These are phyloP conservation scores for Thozetella sp. DNA, from an alignment of 495 filamentous ascomycete genomes.

Conservation along the genomic window DNA sequence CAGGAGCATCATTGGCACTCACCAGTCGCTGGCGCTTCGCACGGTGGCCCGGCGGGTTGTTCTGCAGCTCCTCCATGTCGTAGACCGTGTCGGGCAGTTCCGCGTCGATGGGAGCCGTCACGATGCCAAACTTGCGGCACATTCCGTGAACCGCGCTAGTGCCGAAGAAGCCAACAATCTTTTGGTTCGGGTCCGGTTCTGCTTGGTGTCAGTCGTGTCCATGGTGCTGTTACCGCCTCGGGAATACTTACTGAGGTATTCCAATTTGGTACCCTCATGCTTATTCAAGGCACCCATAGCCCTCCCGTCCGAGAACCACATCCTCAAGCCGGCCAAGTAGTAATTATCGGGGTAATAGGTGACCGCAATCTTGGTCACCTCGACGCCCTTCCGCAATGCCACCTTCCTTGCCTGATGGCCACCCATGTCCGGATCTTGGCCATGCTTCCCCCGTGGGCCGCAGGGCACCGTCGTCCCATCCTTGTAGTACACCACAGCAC, in stretches of 20 bases:
- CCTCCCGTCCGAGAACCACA: constrained; percentile 4
- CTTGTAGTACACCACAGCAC: constrained; percentile 6
- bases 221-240: too few relatives aligned
- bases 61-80: constrained; percentile 34
- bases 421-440: background rate
- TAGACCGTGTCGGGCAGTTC: constrained; percentile 34
- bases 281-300: constrained; percentile 2
- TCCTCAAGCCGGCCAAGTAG: background rate
- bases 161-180: constrained; percentile 45
- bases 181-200: constrained; percentile 25
- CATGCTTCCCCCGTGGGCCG: background rate
- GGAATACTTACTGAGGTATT: too few relatives aligned
- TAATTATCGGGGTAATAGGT: background rate
- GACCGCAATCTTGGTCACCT: constrained; percentile 1
- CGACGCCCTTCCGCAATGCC: background rate
- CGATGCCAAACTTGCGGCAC: constrained; percentile 37
- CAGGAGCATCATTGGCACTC: background rate
- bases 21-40: constrained; percentile 4
- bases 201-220: too few relatives aligned
- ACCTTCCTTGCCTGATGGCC: constrained; percentile 4
- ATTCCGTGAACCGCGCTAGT: constrained; percentile 23
- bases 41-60: constrained; percentile 10
- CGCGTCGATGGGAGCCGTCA: constrained; percentile 35
- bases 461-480: constrained; percentile 5
- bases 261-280: too few relatives aligned